Evolutionary conservation across 768 basidiomycete genomes (phyloP).

Genomic region (Lentinula sp.): DNA sequence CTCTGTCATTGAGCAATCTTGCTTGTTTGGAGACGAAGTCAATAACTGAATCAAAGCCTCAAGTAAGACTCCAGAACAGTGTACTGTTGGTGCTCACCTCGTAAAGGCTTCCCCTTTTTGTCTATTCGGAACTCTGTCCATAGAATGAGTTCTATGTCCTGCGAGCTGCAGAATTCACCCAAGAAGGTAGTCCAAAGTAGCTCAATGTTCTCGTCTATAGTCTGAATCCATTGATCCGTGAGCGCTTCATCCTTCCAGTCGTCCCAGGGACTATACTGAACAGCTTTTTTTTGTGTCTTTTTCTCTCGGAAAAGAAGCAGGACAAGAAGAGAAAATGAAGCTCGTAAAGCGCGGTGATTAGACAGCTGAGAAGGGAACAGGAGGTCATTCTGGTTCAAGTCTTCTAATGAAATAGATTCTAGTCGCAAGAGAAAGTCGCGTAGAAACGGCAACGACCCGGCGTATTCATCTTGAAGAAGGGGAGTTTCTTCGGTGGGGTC

Average conservation of each 20-base stretch:
- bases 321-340: conserved; percentile 25
- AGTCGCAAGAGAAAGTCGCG: neutral
- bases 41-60: conserved; percentile 24
- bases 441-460: conserved; percentile 10
- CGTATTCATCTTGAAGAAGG: conserved; percentile 13
- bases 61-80: neutral
- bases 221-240: conserved; percentile 16
- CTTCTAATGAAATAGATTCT: neutral
- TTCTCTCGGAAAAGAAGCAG: conserved; percentile 20
- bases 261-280: conserved; percentile 32
- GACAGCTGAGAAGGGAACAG: neutral
- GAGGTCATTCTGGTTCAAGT: neutral
- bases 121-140: conserved; percentile 39
- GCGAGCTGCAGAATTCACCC: conserved; percentile 26
- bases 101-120: conserved; percentile 11
- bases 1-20: conserved; percentile 33
- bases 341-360: neutral
- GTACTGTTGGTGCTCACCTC: conserved; percentile 20
- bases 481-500: conserved; percentile 15
- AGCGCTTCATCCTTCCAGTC: conserved; percentile 29
- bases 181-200: conserved; percentile 39
- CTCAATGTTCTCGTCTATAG: conserved; percentile 26
- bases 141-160: conserved; percentile 40
- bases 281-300: conserved; percentile 12
- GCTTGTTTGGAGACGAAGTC: conserved; percentile 27